These are phyloP conservation scores for Spathaspora passalidarum DNA, from an alignment of 805 yeast species.

Conservation along the genomic window DNA sequence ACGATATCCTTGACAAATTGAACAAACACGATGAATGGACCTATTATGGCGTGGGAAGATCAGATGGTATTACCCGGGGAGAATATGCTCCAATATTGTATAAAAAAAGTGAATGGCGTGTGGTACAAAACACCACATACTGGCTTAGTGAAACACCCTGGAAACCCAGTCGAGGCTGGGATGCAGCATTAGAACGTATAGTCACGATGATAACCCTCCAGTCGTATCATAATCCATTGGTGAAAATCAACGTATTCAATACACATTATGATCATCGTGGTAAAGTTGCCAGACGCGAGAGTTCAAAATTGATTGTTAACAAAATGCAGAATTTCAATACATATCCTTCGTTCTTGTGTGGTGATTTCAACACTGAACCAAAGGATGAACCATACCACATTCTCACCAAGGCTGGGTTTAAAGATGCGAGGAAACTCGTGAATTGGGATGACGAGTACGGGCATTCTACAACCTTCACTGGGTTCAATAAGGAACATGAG, in stretches of 20 bases:
- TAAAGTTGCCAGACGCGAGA: constrained; percentile 30
- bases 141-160: constrained; percentile 43
- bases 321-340: constrained; percentile 28
- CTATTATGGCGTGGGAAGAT: constrained; percentile 36
- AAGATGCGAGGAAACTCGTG: constrained; percentile 35
- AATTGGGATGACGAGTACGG: constrained; percentile 37
- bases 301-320: constrained; percentile 32
- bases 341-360: constrained; percentile 38
- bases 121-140: constrained; percentile 28
- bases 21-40: constrained; percentile 23
- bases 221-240: constrained; percentile 25
- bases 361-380: constrained; percentile 44
- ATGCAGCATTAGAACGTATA: constrained; percentile 39
- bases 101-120: constrained; percentile 28
- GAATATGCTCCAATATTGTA: constrained; percentile 38
- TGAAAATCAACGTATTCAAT: constrained; percentile 31
- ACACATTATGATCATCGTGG: constrained; percentile 45
- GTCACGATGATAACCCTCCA: constrained; percentile 37
- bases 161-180: constrained; percentile 41
- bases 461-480: constrained; percentile 44
- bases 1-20: constrained; percentile 28
- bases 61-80: constrained; percentile 28
- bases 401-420: constrained; percentile 32
- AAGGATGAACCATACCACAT: constrained; percentile 39
- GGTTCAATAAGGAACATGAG: constrained; percentile 36